Conservation (phyloP, 164 flowering plant genomes). For the Vitis rupestris region DNA sequence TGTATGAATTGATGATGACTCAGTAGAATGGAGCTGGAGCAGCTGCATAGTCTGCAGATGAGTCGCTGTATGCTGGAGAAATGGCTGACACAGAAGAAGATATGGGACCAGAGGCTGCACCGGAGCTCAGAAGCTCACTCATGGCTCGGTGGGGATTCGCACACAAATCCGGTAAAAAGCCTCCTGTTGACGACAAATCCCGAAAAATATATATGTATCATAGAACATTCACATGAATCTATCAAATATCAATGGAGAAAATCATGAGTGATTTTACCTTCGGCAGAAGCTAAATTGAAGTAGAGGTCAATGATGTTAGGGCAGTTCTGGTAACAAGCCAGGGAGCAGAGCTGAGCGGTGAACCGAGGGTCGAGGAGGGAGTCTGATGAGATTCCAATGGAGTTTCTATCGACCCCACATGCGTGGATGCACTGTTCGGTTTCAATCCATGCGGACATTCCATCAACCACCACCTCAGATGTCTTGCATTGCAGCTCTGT, state of each 20-base stretch:
- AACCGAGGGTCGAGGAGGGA: slow-evolving; percentile 28
- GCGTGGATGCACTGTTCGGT: slow-evolving; percentile 27
- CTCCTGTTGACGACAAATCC: slow-evolving; percentile 17
- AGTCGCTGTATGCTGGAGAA: slow-evolving; percentile 9
- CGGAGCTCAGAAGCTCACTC: slow-evolving; percentile 19
- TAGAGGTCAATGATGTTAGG: slow-evolving; percentile 41
- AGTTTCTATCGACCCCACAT: slow-evolving; percentile 34
- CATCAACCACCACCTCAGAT: slow-evolving; percentile 23
- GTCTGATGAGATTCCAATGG: slow-evolving; percentile 40
- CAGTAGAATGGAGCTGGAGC: too few relatives aligned
- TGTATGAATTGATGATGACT: too few relatives aligned
- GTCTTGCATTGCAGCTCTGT: slow-evolving; percentile 32
- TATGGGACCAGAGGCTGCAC: slow-evolving; percentile 16
- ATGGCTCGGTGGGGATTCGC: slow-evolving; percentile 22
- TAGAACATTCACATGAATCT: too few relatives aligned
- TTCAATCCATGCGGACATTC: slow-evolving; percentile 24
- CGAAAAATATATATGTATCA: neutral
- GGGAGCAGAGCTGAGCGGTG: slow-evolving; percentile 30
- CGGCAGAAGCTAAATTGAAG: slow-evolving; percentile 34
- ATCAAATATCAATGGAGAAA: too few relatives aligned
- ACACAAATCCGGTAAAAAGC: slow-evolving; percentile 22
- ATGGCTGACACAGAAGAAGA: neutral
- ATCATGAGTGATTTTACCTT: slow-evolving; percentile 14
- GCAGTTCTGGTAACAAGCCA: slow-evolving; percentile 26
- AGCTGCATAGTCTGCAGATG: neutral